Evolutionary conservation across 139 green algal genomes (phyloP).

Genomic region (Chlorella sp.): DNA sequence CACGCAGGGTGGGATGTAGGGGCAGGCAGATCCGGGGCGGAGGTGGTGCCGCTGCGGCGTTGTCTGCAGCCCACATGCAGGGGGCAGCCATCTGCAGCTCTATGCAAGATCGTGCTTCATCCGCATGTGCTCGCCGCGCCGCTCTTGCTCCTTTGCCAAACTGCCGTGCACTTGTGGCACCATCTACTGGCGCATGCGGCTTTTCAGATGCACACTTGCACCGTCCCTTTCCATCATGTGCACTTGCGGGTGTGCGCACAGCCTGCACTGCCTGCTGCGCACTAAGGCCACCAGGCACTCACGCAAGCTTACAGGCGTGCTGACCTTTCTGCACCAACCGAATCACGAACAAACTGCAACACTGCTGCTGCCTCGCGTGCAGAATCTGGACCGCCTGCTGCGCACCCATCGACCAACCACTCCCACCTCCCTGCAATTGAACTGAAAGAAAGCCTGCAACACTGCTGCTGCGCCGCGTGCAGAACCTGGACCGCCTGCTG

Average conservation of each 20-base stretch:
- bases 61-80: too few relatives aligned
- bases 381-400: neutral
- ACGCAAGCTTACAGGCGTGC: conserved; percentile 33
- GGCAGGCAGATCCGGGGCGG: too few relatives aligned
- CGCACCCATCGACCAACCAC: neutral
- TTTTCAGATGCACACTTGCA: too few relatives aligned
- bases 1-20: too few relatives aligned
- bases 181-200: neutral
- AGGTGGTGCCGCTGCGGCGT: neutral
- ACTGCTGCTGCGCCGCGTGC: neutral
- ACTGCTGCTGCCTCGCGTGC: neutral
- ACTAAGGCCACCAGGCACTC: conserved; percentile 33
- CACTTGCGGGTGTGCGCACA: neutral
- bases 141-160: too few relatives aligned
- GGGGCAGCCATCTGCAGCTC: too few relatives aligned
- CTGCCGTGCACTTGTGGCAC: too few relatives aligned
- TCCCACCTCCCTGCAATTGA: neutral
- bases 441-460: too few relatives aligned
- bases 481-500: conserved; percentile 43
- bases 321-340: conserved; percentile 8
- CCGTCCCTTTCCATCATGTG: too few relatives aligned
- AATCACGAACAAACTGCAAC: too few relatives aligned
- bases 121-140: neutral
- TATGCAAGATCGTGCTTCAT: too few relatives aligned
- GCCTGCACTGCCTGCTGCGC: conserved; percentile 40